A percentile compares a stretch with the other conserved stretches of the same genome.
Evolutionary conservation across 345 rosid species (phyloP).

Genomic region (Eucalyptus erythrocorys): DNA sequence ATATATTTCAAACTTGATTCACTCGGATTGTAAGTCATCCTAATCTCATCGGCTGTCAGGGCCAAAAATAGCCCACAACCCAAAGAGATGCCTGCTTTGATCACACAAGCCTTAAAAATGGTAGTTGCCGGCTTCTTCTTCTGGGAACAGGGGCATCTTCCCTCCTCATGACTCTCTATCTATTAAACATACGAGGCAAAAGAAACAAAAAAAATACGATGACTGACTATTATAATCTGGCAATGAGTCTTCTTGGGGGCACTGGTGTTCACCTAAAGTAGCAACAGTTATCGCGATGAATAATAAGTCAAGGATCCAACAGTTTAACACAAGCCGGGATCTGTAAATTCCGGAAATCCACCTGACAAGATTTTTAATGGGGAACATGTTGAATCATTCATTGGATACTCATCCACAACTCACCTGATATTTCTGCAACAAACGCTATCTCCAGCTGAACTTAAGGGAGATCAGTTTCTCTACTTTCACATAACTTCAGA

Average conservation of each 20-base stretch:
- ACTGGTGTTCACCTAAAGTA: neutral
- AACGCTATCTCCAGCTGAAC: neutral
- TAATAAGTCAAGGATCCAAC: neutral
- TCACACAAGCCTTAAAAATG: neutral
- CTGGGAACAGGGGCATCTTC: neutral
- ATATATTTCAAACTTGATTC: too few relatives aligned
- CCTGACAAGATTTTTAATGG: neutral
- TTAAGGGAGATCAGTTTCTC: neutral
- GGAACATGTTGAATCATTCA: neutral
- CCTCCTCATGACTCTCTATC: neutral
- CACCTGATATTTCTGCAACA: neutral
- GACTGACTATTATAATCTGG: neutral
- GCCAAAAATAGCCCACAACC: too few relatives aligned
- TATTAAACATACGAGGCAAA: neutral
- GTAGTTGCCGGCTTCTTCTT: neutral
- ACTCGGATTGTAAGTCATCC: too few relatives aligned
- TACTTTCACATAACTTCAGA: neutral
- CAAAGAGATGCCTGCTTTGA: neutral
- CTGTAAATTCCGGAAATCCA: neutral
- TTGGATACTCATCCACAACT: neutral
- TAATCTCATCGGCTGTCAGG: too few relatives aligned
- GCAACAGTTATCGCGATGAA: neutral
- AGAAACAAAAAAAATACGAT: neutral
- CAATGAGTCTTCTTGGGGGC: neutral
- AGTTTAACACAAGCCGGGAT: neutral